Base-by-base conservation (phyloP, 768 basidiomycete genomes). In the Tylopilus sp. region DNA sequence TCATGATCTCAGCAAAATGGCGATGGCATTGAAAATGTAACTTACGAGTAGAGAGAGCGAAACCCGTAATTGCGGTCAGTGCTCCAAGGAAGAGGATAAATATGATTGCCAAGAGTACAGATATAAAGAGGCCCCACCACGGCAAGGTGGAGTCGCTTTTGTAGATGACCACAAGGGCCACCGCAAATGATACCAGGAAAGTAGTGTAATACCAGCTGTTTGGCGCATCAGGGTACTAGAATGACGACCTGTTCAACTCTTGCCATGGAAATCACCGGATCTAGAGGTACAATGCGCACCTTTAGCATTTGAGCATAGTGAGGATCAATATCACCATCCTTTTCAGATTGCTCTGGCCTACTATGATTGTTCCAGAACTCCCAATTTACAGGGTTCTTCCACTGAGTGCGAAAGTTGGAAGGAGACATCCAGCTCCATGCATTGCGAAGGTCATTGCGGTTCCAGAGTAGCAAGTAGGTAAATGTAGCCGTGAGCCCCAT, bases 61-160 rank as follows among this genome's bases (percentile, higher is more conserved):
- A 28, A 13, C 71, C 79, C 31, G 79, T 77, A 56, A 81, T 79
- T 8, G 80, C 80, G 46, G 74, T 77, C 1, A 84, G 71, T 0
- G 82, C 78, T 16, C 78, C 74, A 45, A 82, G 72, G 66, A 85
- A 79, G 6, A 81, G 74, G 44, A 81, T 62, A 57, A 76, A 80
- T 31, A 80, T 53, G 3, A 70, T 59, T 0, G 82, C 75, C 48
- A 86, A 68, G 31, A 83, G 64, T 26, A 86, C 61, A n/a, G 75
- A 73, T 21, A 84, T 75, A 52, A 80, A 69, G 49, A 82, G 66
- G 6, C 74, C 79, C 79, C 80, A 83, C 83, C 83, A 83, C 8
- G 83, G 82, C 30, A 85, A 64, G 6, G 75, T 78, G 10, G 82
- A 79, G 47, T 76, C 55, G 17, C 75, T 42, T 25, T 42, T 25